These are phyloP conservation scores for Trichosporon coremiiforme DNA, from an alignment of 1,284 basidiomycete species.

Conservation along the genomic window DNA sequence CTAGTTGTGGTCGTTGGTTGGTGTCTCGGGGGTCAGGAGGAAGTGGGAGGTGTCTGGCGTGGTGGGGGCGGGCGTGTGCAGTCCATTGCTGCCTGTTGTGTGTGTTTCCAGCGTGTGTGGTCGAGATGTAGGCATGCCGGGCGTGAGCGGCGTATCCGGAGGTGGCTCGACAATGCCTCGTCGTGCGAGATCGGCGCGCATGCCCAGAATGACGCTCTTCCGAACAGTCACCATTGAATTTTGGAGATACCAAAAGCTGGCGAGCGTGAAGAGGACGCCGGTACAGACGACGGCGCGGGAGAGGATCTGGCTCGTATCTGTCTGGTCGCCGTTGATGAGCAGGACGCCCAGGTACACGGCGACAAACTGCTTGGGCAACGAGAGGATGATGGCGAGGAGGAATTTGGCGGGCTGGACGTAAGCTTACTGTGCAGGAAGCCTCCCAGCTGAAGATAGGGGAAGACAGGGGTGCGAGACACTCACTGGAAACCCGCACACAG, in stretches of 20 bases:
- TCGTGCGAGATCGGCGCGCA: constrained; percentile 37
- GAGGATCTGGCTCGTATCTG: constrained; percentile 30
- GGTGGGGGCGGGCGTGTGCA: background rate
- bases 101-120: too few relatives aligned
- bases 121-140: background rate
- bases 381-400: constrained; percentile 46
- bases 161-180: constrained; percentile 28
- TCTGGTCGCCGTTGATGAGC: constrained; percentile 6
- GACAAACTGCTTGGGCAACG: constrained; percentile 54
- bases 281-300: constrained; percentile 38
- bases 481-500: constrained; percentile 44
- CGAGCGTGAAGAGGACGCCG: constrained; percentile 39
- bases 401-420: constrained; percentile 43
- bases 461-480: background rate
- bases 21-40: constrained; percentile 10
- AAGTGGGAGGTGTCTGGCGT: constrained; percentile 15
- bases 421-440: too few relatives aligned
- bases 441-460: background rate
- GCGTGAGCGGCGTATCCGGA: constrained; percentile 13
- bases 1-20: background rate
- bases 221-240: constrained; percentile 39
- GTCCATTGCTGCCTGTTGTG: too few relatives aligned
- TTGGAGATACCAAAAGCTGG: constrained; percentile 40
- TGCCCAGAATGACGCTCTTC: constrained; percentile 38
- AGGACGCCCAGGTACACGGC: constrained; percentile 38